Conservation (phyloP, 2,329 filamentous ascomycete species). For the Orbilia ellipsospora region DNA sequence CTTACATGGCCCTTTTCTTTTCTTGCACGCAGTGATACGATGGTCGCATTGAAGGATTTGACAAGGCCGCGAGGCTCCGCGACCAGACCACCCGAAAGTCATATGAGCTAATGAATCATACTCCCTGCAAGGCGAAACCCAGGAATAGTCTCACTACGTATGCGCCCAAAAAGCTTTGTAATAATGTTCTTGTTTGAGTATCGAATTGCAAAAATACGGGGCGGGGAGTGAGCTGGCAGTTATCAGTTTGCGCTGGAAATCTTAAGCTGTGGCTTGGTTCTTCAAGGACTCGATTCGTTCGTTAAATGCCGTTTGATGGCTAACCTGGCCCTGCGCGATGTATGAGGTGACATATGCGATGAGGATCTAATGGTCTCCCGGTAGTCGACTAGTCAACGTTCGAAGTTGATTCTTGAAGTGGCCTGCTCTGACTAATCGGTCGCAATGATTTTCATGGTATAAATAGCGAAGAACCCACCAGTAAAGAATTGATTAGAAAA, state of each 20-base stretch:
- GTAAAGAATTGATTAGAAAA: no score
- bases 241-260: background rate
- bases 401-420: no score
- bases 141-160: conserved; percentile 8
- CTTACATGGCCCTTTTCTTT: background rate
- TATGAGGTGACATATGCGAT: conserved; percentile 17
- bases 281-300: background rate
- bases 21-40: no score
- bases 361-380: conserved; percentile 4
- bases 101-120: conserved; percentile 43
- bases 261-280: background rate
- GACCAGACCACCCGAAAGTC: conserved; percentile 7
- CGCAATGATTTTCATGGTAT: no score
- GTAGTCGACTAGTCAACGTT: no score
- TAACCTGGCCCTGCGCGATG: no score
- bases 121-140: conserved; percentile 11
- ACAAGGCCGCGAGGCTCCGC: conserved; percentile 22
- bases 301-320: no score
- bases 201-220: background rate
- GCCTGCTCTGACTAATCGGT: no score
- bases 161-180: background rate
- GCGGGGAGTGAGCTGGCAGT: conserved; percentile 7
- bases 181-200: background rate
- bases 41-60: conserved; percentile 23
- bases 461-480: no score